Evolutionary conservation across 495 filamentous ascomycete species (phyloP), one percentile per base, ranked within the genome.

Genomic region (Neurospora sp.): DNA sequence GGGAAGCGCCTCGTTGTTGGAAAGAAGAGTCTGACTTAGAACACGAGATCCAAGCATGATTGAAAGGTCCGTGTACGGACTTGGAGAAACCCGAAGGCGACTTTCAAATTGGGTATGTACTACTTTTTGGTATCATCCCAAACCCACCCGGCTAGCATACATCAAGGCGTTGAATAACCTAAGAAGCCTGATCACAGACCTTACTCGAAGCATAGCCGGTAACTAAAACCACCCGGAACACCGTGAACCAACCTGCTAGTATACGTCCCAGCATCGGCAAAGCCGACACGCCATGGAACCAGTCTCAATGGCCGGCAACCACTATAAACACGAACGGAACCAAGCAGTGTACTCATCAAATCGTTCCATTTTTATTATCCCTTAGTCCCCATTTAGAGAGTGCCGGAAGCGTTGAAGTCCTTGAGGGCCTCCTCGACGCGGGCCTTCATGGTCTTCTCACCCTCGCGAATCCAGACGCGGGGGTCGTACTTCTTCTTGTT

Each of bases 401-500:
- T 89, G 79, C 88, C 88, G 77, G 93, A 88, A 75, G 94, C 90
- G 85, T 95, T 94, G 90, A 99, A 99, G 85, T 97, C 96, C 75
- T 90, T 85, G 71, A 99, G 89, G 42, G 90, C 94, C 79, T 91
- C 90, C 81, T 88, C 82, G 59, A 97, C 90, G 79, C 95, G 91
- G 75, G 87, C 86, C 77, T 87, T 89, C 95, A 98, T 98, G 79
- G 91, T 96, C 90, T 97, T 96, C 89, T 98, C 95, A 78, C 95
- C 95, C 86, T 96, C 94, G 74, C 95, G 92, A 69, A 98, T 91
- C 92, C 91, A 93, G 76, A 93, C 90, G 83, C 77, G 73, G 71
- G 81, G 77, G 75, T 98, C 95, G 84, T 96, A 98, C 90, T 88
- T 95, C 88, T 97, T 98, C 92, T 99, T 99, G 89, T 99, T 98